Percentiles rank a stretch among this genome's conserved stretches.
phyloP scores from a whole-genome alignment of 768 basidiomycete genomes.

The Asterophora lycoperdoides region DNA sequence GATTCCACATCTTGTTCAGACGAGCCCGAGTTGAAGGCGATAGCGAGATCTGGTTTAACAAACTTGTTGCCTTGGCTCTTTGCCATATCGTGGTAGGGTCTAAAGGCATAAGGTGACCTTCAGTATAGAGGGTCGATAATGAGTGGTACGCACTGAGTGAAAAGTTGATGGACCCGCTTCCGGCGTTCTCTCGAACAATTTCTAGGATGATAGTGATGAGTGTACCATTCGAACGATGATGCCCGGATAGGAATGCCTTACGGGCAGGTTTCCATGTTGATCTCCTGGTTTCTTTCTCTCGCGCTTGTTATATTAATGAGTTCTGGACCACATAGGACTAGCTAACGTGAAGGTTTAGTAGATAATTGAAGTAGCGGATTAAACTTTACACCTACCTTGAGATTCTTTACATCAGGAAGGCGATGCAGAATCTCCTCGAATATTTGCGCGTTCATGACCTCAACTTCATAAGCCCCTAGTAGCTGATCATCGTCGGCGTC shows the following conservation, averaged over 20 bases:
- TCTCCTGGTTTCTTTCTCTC: neutral
- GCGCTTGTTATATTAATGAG: neutral
- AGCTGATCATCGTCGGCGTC: slow-evolving; percentile 16
- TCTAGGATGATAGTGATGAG: slow-evolving; percentile 11
- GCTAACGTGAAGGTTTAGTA: neutral
- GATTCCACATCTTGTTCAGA: slow-evolving; percentile 19
- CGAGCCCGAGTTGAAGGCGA: slow-evolving; percentile 33
- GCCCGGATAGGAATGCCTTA: slow-evolving; percentile 13
- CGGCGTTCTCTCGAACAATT: slow-evolving; percentile 21
- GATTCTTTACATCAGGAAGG: slow-evolving; percentile 24
- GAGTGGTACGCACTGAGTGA: slow-evolving; percentile 19
- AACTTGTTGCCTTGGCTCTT: slow-evolving; percentile 14
- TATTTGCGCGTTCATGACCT: slow-evolving; percentile 15
- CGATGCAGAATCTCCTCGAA: slow-evolving; percentile 37
- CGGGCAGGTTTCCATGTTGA: slow-evolving; percentile 30
- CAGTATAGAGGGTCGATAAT: neutral
- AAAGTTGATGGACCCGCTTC: slow-evolving; percentile 22
- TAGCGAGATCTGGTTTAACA: slow-evolving; percentile 28
- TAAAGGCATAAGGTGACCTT: slow-evolving; percentile 8
- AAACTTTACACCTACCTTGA: slow-evolving; percentile 18
- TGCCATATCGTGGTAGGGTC: slow-evolving; percentile 29
- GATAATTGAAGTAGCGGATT: neutral
- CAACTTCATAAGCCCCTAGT: slow-evolving; percentile 23
- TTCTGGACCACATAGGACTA: slow-evolving; percentile 11
- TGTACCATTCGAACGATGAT: neutral